Base-by-base conservation (phyloP, 208 protist species). In the Acanthamoeba royreba region DNA sequence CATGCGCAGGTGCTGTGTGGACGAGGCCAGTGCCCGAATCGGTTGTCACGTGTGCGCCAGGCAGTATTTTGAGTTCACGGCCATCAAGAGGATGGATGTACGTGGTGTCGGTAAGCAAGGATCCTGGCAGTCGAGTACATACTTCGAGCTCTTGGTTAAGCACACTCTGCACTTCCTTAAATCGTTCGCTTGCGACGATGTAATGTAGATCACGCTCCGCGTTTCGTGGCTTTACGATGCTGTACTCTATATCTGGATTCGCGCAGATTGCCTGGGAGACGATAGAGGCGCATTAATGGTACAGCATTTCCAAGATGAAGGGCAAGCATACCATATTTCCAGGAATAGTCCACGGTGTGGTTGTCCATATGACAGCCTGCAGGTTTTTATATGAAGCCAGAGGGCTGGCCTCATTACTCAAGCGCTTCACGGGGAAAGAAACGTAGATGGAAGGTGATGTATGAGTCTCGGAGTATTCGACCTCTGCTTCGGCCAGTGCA, bases 311-410 rank as follows among this genome's bases (percentile, higher is more conserved):
- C 35, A 69, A 4, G 35, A 72, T 31, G n/a, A n/a, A n/a, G n/a
- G n/a, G 72, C 22, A 17, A 15, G 0, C 46, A 9, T 40, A 74
- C 86, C 52, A 42, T 47, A 94, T 98, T 98, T 3, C 97, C 94
- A 4, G 96, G 96, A 35, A 98, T 94, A 4, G 97, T 98, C 97
- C 97, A 98, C 3, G 97, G 97, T 4, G 97, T 98, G 5, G 97
- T 98, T 0, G 97, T 98, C 97, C 97, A 98, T 43, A 97, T 94
- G 11, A 97, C 13, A 28, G 66, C 33, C 11, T 43, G 58, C 2
- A 72, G 25, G 52, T 93, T 38, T 17, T 92, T 25, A 69, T 17
- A 66, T 19, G 9, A 25, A 35, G 61, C 5, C 61, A 72, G 28
- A n/a, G 33, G 31, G 0, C 61, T 35, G 25, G 49, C 49, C 13